These are phyloP conservation scores for Amanita muscaria DNA, from an alignment of 768 basidiomycete genomes.

Conservation along the genomic window DNA sequence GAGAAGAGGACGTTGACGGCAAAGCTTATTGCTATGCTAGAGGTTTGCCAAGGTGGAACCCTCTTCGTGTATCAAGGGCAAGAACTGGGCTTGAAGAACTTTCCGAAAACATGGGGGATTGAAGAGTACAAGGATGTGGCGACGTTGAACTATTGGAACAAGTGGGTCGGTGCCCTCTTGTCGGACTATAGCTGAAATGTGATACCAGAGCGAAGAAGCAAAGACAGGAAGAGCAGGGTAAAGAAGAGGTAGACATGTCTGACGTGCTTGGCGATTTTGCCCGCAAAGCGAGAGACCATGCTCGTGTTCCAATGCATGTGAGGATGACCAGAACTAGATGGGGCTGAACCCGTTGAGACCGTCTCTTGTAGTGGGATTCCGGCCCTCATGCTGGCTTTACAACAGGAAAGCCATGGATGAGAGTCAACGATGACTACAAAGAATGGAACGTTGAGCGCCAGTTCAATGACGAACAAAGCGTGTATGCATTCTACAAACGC, in stretches of 20 bases:
- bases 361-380: slow-evolving; percentile 51
- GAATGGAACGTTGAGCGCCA: slow-evolving; percentile 49
- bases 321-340: slow-evolving; percentile 4
- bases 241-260: slow-evolving; percentile 45
- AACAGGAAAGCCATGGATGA: slow-evolving; percentile 63
- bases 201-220: slow-evolving; percentile 30
- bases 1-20: slow-evolving; percentile 50
- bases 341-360: not conserved
- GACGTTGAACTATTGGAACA: slow-evolving; percentile 47
- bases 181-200: not conserved
- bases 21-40: slow-evolving; percentile 56
- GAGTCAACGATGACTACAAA: slow-evolving; percentile 59
- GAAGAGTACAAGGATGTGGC: slow-evolving; percentile 70
- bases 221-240: slow-evolving; percentile 24
- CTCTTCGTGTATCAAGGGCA: slow-evolving; percentile 70
- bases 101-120: slow-evolving; percentile 53
- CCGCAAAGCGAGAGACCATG: slow-evolving; percentile 63
- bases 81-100: slow-evolving; percentile 61
- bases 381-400: slow-evolving; percentile 55
- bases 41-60: slow-evolving; percentile 56
- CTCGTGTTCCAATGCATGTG: slow-evolving; percentile 62
- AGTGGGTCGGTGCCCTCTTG: slow-evolving; percentile 29
- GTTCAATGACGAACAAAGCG: slow-evolving; percentile 38
- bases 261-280: slow-evolving; percentile 51
- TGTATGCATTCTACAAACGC: slow-evolving; percentile 52